Conservation (phyloP, 75 land plant species). For the Sequoia sempervirens region DNA sequence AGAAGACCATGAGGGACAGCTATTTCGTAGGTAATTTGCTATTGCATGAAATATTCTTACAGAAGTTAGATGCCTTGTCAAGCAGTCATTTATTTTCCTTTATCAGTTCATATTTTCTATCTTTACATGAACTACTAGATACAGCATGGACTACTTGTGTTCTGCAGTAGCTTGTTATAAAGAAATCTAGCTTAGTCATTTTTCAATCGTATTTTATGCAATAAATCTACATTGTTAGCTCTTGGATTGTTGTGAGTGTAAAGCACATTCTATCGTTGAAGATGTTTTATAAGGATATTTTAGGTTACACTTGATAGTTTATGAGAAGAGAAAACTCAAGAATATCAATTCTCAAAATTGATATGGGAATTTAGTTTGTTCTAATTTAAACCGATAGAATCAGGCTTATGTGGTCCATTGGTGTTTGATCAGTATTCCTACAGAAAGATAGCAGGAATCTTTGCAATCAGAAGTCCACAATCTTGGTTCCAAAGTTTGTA, state of each 20-base stretch:
- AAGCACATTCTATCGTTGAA: neutral
- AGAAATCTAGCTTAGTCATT: neutral
- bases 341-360: neutral
- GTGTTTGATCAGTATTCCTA: neutral
- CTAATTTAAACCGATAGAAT: neutral
- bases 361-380: neutral
- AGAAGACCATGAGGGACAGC: conserved; percentile 5
- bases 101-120: neutral
- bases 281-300: neutral
- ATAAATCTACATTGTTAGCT: neutral
- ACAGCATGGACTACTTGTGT: neutral
- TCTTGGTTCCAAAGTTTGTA: neutral
- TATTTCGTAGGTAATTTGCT: conserved; percentile 7
- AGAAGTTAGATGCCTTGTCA: neutral
- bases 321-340: neutral
- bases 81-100: neutral
- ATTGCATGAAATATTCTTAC: neutral
- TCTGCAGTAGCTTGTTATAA: neutral
- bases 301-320: neutral
- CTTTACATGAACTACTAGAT: neutral
- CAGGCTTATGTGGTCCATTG: neutral
- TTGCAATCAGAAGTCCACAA: neutral
- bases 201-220: neutral
- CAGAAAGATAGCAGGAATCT: neutral
- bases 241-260: neutral